Evolutionary conservation across 352 stramenopile species (phyloP), one percentile per base, ranked within the genome.

Genomic region (Thraustochytrium striatum): DNA sequence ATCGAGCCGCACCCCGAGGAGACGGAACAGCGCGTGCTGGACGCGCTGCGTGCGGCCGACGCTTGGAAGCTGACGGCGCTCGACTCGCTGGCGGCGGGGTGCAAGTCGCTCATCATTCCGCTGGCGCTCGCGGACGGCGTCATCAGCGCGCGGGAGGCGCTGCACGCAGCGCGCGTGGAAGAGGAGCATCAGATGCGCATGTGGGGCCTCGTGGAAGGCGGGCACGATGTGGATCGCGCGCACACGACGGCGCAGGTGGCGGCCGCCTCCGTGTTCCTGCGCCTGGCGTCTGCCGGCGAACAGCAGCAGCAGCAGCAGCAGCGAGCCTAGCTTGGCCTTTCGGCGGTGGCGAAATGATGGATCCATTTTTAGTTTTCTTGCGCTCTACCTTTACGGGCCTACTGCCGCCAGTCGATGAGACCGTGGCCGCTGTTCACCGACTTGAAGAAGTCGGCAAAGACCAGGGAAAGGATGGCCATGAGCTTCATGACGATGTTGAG

Each of bases 401-500:
- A 25, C 59, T 70, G 59, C 21, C 53, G 36, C 59, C 59, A 70
- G 59, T 75, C 50, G 65, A 75, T 75, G 65, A 75, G 65, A 25
- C 65, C 78, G 44, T 82, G 9, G 55, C 80, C 36, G 32, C 28
- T 35, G 87, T 98, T 98, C 87, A 97, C 96, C 82, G 93, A 94
- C 88, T 96, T 97, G 88, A 99, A 99, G 83, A 97, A 98, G 84
- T 98, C 93, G 50, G 96, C 96, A 84, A 99, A 98, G 28, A 99
- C 96, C 58, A 99, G 88, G 83, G 94, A 98, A 81, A 99, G 94
- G 78, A 99, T 98, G 79, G 96, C 95, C 94, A 98, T 99, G 50
- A 99, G 86, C 91, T 99, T 99, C 95, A 99, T 99, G 69, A 99
- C 87, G 88, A 99, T 99, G 89, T 99, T 99, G 61, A 99, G 89